Percentiles rank a stretch among this genome's conserved stretches.
Evolutionary conservation across 768 basidiomycete species (phyloP).

Genomic region (Suillus subaureus): DNA sequence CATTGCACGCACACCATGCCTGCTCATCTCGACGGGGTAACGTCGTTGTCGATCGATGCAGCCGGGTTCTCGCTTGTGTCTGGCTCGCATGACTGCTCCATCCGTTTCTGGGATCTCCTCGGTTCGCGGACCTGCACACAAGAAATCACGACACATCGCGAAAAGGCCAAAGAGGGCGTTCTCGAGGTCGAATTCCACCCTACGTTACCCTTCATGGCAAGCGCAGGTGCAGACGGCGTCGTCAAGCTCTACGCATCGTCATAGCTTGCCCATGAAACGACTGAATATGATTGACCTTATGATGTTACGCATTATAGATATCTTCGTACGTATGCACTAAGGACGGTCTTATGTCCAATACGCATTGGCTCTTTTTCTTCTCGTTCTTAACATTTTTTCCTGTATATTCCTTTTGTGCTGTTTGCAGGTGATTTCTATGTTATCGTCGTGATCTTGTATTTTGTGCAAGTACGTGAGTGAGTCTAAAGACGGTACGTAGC

Average conservation of each 20-base stretch:
- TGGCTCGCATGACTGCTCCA: constrained; percentile 90
- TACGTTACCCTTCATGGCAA: constrained; percentile 83
- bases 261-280: constrained; percentile 38
- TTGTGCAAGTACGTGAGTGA: not conserved
- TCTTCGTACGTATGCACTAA: constrained; percentile 22
- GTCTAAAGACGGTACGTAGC: not conserved
- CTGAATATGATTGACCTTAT: constrained; percentile 4
- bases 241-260: constrained; percentile 90
- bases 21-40: constrained; percentile 91
- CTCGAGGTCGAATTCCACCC: constrained; percentile 86
- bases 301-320: constrained; percentile 20
- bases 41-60: constrained; percentile 86
- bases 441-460: constrained; percentile 3
- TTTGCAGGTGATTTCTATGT: constrained; percentile 5
- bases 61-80: constrained; percentile 88
- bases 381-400: constrained; percentile 11
- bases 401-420: constrained; percentile 8
- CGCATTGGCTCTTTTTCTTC: constrained; percentile 11
- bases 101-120: constrained; percentile 93
- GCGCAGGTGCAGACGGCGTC: constrained; percentile 94
- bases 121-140: constrained; percentile 81
- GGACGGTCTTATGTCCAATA: constrained; percentile 30
- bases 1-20: constrained; percentile 89
- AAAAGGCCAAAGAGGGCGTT: constrained; percentile 90
- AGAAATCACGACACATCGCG: constrained; percentile 86